A percentile compares a stretch with the other conserved stretches of the same genome.
phyloP scores from a whole-genome alignment of 2,329 filamentous ascomycete genomes.

The Pochonia chlamydosporia region DNA sequence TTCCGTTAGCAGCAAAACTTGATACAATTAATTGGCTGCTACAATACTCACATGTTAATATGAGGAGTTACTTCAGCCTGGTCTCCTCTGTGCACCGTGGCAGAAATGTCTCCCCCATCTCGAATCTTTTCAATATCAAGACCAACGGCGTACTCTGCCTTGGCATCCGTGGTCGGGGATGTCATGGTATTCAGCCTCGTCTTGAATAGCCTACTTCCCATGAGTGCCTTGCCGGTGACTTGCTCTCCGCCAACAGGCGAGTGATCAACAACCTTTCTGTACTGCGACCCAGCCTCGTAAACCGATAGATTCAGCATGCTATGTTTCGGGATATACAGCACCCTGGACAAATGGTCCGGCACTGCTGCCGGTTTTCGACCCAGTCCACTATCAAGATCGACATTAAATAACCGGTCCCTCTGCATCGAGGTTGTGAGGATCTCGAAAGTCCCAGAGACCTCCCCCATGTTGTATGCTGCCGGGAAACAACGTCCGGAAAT shows the following conservation, averaged over 20 bases:
- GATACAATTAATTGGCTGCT: not conserved
- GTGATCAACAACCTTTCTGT: not conserved
- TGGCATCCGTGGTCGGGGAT: not conserved
- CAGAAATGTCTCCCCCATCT: slow-evolving; percentile 1
- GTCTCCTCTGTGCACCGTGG: not conserved
- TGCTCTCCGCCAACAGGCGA: slow-evolving; percentile 3
- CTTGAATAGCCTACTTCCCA: slow-evolving; percentile 7
- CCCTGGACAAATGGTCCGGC: slow-evolving; percentile 3
- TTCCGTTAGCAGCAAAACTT: not conserved
- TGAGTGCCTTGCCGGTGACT: not conserved
- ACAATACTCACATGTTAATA: slow-evolving; percentile 3
- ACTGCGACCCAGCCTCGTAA: slow-evolving; percentile 2
- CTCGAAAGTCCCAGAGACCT: not conserved
- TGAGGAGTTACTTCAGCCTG: not conserved
- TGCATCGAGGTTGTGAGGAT: not conserved
- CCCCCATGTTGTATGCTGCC: no score
- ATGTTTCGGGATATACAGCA: slow-evolving; percentile 7
- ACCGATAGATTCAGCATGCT: slow-evolving; percentile 2
- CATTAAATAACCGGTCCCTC: not conserved
- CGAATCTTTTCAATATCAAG: not conserved
- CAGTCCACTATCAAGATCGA: slow-evolving; percentile 4
- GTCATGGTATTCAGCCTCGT: slow-evolving; percentile 5
- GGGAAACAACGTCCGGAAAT: no score
- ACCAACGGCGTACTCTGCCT: not conserved
- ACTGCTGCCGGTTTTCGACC: slow-evolving; percentile 4